These are phyloP conservation scores for Brassica juncea DNA, from an alignment of 345 rosid genomes.

Conservation along the genomic window DNA sequence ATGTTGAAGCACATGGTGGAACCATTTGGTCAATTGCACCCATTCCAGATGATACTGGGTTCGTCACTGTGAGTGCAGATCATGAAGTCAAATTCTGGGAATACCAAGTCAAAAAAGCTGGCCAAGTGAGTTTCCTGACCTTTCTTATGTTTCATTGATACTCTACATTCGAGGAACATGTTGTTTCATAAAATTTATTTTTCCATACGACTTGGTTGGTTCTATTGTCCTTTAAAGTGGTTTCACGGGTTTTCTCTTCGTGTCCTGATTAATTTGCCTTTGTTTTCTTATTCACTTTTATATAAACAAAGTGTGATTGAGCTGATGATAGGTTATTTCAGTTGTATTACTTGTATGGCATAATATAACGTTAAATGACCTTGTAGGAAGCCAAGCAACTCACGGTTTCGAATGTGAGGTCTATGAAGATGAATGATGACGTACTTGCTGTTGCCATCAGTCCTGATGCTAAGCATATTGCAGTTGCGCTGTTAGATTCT, in stretches of 20 bases:
- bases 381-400: slow-evolving; percentile 70
- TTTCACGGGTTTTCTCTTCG: not conserved
- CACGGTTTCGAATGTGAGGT: slow-evolving; percentile 60
- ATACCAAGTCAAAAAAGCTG: not conserved
- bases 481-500: slow-evolving; percentile 88
- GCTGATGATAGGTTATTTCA: not conserved
- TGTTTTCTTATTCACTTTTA: not conserved
- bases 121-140: slow-evolving; percentile 21
- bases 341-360: not conserved
- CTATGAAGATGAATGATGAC: slow-evolving; percentile 95
- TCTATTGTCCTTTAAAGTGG: not conserved
- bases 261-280: not conserved
- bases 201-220: not conserved
- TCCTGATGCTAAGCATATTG: slow-evolving; percentile 87
- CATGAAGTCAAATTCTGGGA: slow-evolving; percentile 45
- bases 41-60: slow-evolving; percentile 77
- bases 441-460: slow-evolving; percentile 83
- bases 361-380: not conserved
- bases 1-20: slow-evolving; percentile 88
- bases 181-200: not conserved
- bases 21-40: slow-evolving; percentile 67
- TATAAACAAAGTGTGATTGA: not conserved
- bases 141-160: slow-evolving; percentile 11
- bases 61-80: slow-evolving; percentile 96
- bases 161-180: not conserved